phyloP scores from a whole-genome alignment of 495 filamentous ascomycete genomes.

The Parmelia sp. region DNA sequence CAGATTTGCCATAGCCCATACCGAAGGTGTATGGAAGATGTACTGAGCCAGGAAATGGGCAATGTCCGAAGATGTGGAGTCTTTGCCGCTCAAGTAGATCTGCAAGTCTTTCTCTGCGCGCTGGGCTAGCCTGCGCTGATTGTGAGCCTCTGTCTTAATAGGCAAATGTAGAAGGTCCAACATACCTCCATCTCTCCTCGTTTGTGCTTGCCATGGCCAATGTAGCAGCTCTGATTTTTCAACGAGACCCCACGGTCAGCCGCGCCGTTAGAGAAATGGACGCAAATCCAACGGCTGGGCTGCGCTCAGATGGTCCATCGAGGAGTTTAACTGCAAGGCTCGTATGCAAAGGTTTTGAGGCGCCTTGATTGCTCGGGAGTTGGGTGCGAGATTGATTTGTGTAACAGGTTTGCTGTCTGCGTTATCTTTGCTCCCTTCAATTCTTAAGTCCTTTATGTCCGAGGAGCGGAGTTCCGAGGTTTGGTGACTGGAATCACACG shows the following conservation, averaged over 20 bases:
- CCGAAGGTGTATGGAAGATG: slow-evolving; percentile 12
- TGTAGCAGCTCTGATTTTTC: slow-evolving; percentile 23
- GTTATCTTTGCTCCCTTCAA: background rate
- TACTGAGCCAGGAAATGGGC: slow-evolving; percentile 54
- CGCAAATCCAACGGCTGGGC: slow-evolving; percentile 32
- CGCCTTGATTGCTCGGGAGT: background rate
- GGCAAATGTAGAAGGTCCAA: background rate
- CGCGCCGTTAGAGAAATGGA: slow-evolving; percentile 50
- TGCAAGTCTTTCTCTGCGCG: slow-evolving; percentile 44
- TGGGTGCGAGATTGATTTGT: background rate
- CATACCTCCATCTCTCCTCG: slow-evolving; percentile 46
- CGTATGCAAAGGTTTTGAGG: background rate
- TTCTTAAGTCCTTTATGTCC: background rate
- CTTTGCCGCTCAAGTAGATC: slow-evolving; percentile 46
- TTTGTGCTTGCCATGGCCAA: slow-evolving; percentile 43
- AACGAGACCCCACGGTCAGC: slow-evolving; percentile 47
- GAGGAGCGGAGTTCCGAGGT: background rate
- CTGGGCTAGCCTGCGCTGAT: slow-evolving; percentile 40
- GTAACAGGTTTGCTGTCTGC: background rate
- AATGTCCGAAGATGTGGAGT: slow-evolving; percentile 51
- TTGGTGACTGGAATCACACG: background rate
- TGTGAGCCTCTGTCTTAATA: slow-evolving; percentile 25
- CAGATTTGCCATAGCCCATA: slow-evolving; percentile 21
- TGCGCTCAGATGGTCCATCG: slow-evolving; percentile 37
- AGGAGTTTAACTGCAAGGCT: background rate